Evolutionary conservation across 257 asterid genomes (phyloP), one percentile per base, ranked within the genome.

Genomic region (Lithospermum erythrorhizon): DNA sequence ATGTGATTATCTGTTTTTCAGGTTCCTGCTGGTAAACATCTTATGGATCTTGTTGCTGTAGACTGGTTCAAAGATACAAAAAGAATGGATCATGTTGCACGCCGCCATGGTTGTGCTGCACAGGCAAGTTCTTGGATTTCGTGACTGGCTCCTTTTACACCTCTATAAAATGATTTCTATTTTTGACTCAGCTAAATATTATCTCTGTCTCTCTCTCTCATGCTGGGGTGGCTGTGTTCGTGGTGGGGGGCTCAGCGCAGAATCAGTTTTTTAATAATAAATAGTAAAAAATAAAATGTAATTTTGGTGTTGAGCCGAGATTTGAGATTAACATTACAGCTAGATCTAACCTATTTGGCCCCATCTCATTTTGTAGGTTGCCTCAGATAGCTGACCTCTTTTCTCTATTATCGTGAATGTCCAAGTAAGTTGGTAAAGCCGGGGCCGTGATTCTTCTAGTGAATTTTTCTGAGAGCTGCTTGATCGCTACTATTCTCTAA

Each of bases 1-100:
- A 22, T 2, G 17, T 58, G 61, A 65, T 20, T 16, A 2, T 32
- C 6, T 6, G 10, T 15, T 53, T 14, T 66, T 5, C 68, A 93
- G 99, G 78, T 83, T 73, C 78, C 94, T 68, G 97, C 96, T 51
- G 99, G 97, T 59, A 87, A 89, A 75, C 95, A 86, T 68, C 73
- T 85, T 41, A 86, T 89, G 99, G 99, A 93, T 73, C 97, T 93
- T 68, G 97, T 93, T 56, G 97, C 97, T 9, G 97, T 86, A n/a
- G 99, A 93, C 65, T 93, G 96, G 97, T 78, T 89, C 72, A 93
- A 89, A 82, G 96, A 93, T 74, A 80, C 94, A 4, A 93, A 83
- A 73, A 81, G 99, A 67, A 86, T 93, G 89, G 99, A 93, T 64
- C 94, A 93, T 78, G 99, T 93, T 58, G 96, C 89, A 35, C n/a